phyloP scores from a whole-genome alignment of 768 basidiomycete species.

The Pseudohyphozyma bogoriensis region DNA sequence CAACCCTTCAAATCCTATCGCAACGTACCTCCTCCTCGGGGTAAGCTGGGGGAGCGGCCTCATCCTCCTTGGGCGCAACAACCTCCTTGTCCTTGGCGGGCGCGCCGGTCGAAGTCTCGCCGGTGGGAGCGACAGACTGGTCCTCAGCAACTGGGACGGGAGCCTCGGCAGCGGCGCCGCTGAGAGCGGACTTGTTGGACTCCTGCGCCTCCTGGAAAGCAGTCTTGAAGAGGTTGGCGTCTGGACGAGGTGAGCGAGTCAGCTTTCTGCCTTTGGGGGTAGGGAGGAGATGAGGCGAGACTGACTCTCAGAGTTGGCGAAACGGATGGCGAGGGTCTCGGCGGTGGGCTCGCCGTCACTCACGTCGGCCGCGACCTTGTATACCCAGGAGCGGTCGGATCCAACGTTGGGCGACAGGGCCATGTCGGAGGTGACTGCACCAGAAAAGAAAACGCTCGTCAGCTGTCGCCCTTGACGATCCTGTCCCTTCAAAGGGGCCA shows the following conservation, averaged over 20 bases:
- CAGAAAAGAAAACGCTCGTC: neutral
- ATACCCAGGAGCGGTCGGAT: constrained; percentile 98
- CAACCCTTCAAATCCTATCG: no score
- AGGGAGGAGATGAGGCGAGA: constrained; percentile 20
- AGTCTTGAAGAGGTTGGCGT: constrained; percentile 78
- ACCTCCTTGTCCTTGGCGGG: no score
- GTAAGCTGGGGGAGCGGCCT: constrained; percentile 8
- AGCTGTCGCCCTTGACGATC: neutral
- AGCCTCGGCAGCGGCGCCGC: constrained; percentile 27
- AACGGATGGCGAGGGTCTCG: constrained; percentile 96
- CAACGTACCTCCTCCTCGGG: constrained; percentile 19
- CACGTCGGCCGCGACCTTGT: constrained; percentile 73
- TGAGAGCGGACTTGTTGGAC: constrained; percentile 48
- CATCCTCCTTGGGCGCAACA: constrained; percentile 8
- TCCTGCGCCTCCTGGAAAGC: constrained; percentile 78
- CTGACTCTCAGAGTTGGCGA: constrained; percentile 91
- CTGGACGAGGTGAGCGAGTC: no score
- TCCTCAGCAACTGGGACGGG: constrained; percentile 35
- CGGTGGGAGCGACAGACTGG: constrained; percentile 34
- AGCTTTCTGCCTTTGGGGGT: no score
- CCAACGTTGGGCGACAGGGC: constrained; percentile 93
- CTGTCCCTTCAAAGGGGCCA: neutral
- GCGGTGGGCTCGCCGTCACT: constrained; percentile 78
- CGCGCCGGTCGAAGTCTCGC: constrained; percentile 16
- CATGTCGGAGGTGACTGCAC: constrained; percentile 76